A percentile compares a stretch with the other conserved stretches of the same genome.
phyloP scores from a whole-genome alignment of 768 basidiomycete genomes.

The Megacollybia marginata region DNA sequence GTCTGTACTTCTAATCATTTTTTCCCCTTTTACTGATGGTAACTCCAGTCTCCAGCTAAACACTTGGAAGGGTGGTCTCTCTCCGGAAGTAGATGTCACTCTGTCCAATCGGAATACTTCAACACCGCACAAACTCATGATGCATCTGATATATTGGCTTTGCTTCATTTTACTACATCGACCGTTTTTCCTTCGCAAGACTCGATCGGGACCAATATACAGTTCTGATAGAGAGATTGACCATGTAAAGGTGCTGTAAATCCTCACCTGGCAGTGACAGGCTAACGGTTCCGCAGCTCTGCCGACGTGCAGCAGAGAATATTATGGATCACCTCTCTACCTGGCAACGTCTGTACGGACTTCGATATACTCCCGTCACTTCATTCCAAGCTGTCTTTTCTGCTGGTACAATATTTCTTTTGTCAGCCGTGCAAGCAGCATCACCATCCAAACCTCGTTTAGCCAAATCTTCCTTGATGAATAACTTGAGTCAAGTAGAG shows the following conservation, averaged over 20 bases:
- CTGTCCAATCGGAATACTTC: constrained; percentile 37
- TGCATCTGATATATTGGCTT: constrained; percentile 54
- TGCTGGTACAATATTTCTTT: constrained; percentile 51
- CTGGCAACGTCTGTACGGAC: constrained; percentile 44
- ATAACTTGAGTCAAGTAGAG: constrained; percentile 34
- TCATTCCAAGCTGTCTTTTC: constrained; percentile 51
- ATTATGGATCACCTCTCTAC: constrained; percentile 45
- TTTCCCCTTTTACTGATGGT: neutral
- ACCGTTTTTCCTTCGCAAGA: constrained; percentile 37
- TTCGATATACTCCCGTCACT: constrained; percentile 53
- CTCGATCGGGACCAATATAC: constrained; percentile 27
- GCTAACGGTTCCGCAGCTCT: constrained; percentile 28
- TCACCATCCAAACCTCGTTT: constrained; percentile 30
- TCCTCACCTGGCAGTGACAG: neutral
- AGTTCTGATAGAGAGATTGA: constrained; percentile 33
- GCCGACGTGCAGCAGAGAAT: constrained; percentile 46
- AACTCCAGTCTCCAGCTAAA: constrained; percentile 34
- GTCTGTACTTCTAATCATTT: constrained; percentile 11
- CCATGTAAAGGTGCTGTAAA: constrained; percentile 40
- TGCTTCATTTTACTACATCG: constrained; percentile 53
- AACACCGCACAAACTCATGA: constrained; percentile 47
- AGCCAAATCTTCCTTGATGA: constrained; percentile 37
- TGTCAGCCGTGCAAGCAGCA: constrained; percentile 47
- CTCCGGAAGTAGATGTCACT: constrained; percentile 44
- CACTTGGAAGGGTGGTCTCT: constrained; percentile 37